Evolutionary conservation across 2,329 filamentous ascomycete genomes (phyloP).

Genomic region (Macrophomina tecta): DNA sequence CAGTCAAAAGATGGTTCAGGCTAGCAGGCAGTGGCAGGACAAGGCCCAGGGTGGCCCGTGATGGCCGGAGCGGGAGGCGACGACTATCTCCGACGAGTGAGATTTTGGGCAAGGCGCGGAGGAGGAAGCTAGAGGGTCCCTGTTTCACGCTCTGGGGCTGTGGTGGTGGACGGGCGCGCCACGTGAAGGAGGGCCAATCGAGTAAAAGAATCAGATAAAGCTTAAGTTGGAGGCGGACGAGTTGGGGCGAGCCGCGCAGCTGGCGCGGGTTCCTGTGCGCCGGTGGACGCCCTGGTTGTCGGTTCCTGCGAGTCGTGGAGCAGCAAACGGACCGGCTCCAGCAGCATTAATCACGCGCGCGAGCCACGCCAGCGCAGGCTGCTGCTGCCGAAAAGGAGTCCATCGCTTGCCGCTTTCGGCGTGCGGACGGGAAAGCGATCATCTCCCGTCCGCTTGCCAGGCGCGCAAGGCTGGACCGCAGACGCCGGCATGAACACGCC

Average conservation of each 20-base stretch:
- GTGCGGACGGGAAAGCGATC: constrained; percentile 17
- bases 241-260: constrained; percentile 14
- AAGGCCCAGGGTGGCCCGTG: constrained; percentile 1
- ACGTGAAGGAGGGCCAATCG: constrained; percentile 22
- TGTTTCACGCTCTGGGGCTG: constrained; percentile 15
- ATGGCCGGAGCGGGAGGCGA: constrained; percentile 12
- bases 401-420: constrained; percentile 3
- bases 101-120: constrained; percentile 6
- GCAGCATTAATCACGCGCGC: constrained; percentile 14
- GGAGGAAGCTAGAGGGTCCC: constrained; percentile 2
- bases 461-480: not conserved
- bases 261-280: constrained; percentile 19
- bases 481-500: not conserved
- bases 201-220: constrained; percentile 24
- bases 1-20: constrained; percentile 8
- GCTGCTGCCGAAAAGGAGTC: constrained; percentile 19
- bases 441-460: not conserved
- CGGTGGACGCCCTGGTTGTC: constrained; percentile 14
- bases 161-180: constrained; percentile 10
- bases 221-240: constrained; percentile 8
- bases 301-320: constrained; percentile 24
- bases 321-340: constrained; percentile 19
- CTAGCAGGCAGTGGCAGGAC: constrained; percentile 14
- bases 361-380: constrained; percentile 15
- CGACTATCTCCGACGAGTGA: constrained; percentile 12